These are phyloP conservation scores for Lichtheimia ornata DNA, from an alignment of 371 early-diverging fungal genomes.

Conservation along the genomic window DNA sequence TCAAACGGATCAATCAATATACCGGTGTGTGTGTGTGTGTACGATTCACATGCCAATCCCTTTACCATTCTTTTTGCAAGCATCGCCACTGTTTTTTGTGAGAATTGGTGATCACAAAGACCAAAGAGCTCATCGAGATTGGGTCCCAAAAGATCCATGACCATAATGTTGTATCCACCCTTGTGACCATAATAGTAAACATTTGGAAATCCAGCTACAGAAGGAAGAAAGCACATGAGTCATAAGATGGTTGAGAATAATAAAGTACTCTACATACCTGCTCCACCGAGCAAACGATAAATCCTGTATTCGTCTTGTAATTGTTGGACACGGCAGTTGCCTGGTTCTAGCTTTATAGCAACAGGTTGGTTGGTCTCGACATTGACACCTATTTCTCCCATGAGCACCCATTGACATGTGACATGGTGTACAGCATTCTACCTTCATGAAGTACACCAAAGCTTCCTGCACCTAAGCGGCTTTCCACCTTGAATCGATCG, in stretches of 20 bases:
- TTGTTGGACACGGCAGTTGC: slow-evolving; percentile 8
- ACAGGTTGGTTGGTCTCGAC: slow-evolving; percentile 8
- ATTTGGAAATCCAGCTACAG: slow-evolving; percentile 75
- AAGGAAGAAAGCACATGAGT: neutral
- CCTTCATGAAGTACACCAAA: slow-evolving; percentile 25
- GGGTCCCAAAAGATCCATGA: slow-evolving; percentile 97
- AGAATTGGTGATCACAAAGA: slow-evolving; percentile 93
- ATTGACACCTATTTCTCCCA: slow-evolving; percentile 9
- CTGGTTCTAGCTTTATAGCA: slow-evolving; percentile 17
- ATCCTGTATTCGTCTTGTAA: slow-evolving; percentile 12
- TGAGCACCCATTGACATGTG: neutral
- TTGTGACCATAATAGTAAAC: slow-evolving; percentile 92
- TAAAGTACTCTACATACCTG: slow-evolving; percentile 13
- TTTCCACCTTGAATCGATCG: slow-evolving; percentile 8
- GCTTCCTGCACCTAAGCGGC: slow-evolving; percentile 15
- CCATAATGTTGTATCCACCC: slow-evolving; percentile 84
- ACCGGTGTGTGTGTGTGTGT: neutral
- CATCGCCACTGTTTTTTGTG: slow-evolving; percentile 94
- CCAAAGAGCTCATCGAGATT: slow-evolving; percentile 97
- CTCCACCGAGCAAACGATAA: slow-evolving; percentile 11
- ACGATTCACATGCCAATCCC: neutral
- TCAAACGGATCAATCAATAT: slow-evolving; percentile 4
- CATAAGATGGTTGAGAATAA: neutral
- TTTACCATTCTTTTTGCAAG: slow-evolving; percentile 95
- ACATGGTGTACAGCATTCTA: neutral